Conservation (phyloP, 2,329 filamentous ascomycete species). For the Ciborinia camelliae region DNA sequence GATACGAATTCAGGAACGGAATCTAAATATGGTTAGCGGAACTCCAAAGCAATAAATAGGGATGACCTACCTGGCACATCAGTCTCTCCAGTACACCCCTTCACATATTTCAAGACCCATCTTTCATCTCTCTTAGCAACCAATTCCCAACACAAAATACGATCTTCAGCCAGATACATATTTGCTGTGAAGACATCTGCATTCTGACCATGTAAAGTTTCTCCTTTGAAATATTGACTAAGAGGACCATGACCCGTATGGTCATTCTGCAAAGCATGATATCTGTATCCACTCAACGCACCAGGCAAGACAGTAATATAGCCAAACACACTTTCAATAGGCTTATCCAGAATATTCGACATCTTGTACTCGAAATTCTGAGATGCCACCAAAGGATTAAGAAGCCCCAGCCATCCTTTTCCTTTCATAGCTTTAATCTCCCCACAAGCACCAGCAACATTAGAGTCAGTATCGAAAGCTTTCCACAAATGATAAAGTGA, state of each 20-base stretch:
- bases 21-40: slow-evolving; percentile 51
- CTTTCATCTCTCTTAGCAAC: slow-evolving; percentile 91
- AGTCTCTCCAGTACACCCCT: slow-evolving; percentile 92
- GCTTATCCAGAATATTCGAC: slow-evolving; percentile 98
- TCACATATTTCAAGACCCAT: slow-evolving; percentile 98
- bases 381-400: slow-evolving; percentile 92
- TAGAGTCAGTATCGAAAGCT: slow-evolving; percentile 96
- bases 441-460: slow-evolving; percentile 92
- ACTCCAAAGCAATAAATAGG: background rate
- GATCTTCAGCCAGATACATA: slow-evolving; percentile 88
- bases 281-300: slow-evolving; percentile 91
- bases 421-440: slow-evolving; percentile 98
- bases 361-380: slow-evolving; percentile 99
- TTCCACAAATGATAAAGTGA: slow-evolving; percentile 99
- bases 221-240: slow-evolving; percentile 98
- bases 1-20: slow-evolving; percentile 95
- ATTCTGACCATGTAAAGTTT: slow-evolving; percentile 92
- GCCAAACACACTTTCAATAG: slow-evolving; percentile 92
- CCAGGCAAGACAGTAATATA: slow-evolving; percentile 97
- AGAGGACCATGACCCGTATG: slow-evolving; percentile 91
- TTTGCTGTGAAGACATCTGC: slow-evolving; percentile 98
- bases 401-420: slow-evolving; percentile 71
- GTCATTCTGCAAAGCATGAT: slow-evolving; percentile 94
- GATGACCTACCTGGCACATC: slow-evolving; percentile 80
- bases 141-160: slow-evolving; percentile 89